A percentile compares a stretch with the other conserved stretches of the same genome.
phyloP scores from a whole-genome alignment of 2,329 filamentous ascomycete species.

The Coniosporium tulheliwenetii region DNA sequence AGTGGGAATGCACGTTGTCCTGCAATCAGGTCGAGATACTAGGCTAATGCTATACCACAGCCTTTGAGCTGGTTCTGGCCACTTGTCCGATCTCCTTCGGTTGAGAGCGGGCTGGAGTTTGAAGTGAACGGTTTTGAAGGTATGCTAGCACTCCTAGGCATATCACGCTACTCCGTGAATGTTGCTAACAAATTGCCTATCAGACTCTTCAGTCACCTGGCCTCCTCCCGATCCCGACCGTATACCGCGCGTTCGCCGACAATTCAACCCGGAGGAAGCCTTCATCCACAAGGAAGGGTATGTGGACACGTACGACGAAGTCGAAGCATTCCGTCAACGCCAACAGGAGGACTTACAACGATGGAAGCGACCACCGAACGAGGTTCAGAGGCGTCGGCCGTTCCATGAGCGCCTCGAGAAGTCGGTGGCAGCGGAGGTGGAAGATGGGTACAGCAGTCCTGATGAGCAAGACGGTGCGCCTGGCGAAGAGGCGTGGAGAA shows the following conservation, averaged over 20 bases:
- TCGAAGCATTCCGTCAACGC: constrained; percentile 37
- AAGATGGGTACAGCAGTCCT: constrained; percentile 10
- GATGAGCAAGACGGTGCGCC: constrained; percentile 8
- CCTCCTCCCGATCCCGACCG: constrained; percentile 36
- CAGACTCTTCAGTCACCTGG: constrained; percentile 24
- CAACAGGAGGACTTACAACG: constrained; percentile 36
- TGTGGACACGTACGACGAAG: constrained; percentile 20
- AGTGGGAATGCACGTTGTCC: constrained; percentile 32
- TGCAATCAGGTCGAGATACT: not conserved
- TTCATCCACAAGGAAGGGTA: constrained; percentile 11
- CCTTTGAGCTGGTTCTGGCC: constrained; percentile 55
- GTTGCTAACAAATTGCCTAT: constrained; percentile 22
- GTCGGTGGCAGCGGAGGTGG: constrained; percentile 5
- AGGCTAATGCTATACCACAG: constrained; percentile 4
- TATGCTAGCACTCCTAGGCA: constrained; percentile 10
- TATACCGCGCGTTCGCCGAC: constrained; percentile 14
- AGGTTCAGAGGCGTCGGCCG: constrained; percentile 21
- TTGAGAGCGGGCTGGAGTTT: constrained; percentile 41
- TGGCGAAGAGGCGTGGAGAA: constrained; percentile 51
- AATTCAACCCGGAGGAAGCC: constrained; percentile 5
- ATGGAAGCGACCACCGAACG: constrained; percentile 12
- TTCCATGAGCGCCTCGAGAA: constrained; percentile 26
- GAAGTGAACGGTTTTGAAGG: constrained; percentile 68
- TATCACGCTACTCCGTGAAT: constrained; percentile 35
- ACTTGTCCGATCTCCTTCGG: constrained; percentile 36